phyloP scores from a whole-genome alignment of 2,329 filamentous ascomycete genomes.

The Aspergillus unguis region DNA sequence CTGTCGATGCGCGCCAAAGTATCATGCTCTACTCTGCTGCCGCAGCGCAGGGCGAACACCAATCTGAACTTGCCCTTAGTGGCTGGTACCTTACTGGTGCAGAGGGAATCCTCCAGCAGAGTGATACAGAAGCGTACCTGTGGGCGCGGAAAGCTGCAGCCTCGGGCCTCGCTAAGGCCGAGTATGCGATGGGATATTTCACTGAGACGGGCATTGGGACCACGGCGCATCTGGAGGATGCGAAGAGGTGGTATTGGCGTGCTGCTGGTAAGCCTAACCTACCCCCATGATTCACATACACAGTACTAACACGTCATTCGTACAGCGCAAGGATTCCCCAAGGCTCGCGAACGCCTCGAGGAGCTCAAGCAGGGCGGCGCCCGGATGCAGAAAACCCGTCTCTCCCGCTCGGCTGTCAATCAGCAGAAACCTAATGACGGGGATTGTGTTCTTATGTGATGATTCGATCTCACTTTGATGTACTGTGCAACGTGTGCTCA shows the following conservation, averaged over 20 bases:
- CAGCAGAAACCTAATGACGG: constrained; percentile 85
- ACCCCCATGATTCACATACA: not conserved
- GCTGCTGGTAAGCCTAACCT: constrained; percentile 71
- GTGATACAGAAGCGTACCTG: constrained; percentile 91
- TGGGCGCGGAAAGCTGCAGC: constrained; percentile 94
- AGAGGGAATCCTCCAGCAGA: constrained; percentile 83
- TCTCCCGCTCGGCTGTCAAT: constrained; percentile 77
- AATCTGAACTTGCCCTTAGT: constrained; percentile 77
- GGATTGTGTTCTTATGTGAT: constrained; percentile 62
- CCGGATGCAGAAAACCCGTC: constrained; percentile 68
- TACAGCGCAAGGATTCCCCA: constrained; percentile 86
- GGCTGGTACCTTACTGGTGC: constrained; percentile 95
- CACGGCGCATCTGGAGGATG: constrained; percentile 82
- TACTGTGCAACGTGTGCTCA: too few species aligned
- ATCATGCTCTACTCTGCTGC: constrained; percentile 94
- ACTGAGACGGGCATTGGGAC: constrained; percentile 93
- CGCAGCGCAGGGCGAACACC: constrained; percentile 89
- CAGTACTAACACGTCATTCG: constrained; percentile 8
- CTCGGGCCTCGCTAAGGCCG: constrained; percentile 83
- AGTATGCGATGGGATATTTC: constrained; percentile 98
- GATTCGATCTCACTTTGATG: constrained; percentile 2
- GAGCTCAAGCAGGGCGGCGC: constrained; percentile 80
- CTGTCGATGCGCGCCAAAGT: constrained; percentile 75
- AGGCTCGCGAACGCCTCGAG: constrained; percentile 87
- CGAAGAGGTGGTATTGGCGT: constrained; percentile 96